Evolutionary conservation across 306 rosid species (phyloP).

Genomic region (Ammopiptanthus mongolicus): DNA sequence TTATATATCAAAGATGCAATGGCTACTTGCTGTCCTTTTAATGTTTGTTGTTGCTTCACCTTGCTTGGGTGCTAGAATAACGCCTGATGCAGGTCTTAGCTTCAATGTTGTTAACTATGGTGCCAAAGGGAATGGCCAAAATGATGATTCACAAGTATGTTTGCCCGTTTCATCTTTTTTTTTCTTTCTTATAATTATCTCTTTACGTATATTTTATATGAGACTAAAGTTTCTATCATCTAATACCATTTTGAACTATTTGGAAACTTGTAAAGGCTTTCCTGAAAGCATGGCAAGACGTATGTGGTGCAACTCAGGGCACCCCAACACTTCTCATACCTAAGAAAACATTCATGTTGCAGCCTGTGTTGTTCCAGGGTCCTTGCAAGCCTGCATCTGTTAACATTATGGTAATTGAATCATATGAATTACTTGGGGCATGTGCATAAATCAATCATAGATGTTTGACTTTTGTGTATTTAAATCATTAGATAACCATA

Average conservation of each 20-base stretch:
- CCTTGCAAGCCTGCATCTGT: slow-evolving; percentile 41
- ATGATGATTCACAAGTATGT: slow-evolving; percentile 29
- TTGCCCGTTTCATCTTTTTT: neutral
- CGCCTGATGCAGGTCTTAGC: neutral
- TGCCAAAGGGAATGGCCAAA: slow-evolving; percentile 27
- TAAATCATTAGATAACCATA: too few relatives aligned
- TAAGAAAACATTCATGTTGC: slow-evolving; percentile 34
- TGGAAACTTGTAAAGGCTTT: slow-evolving; percentile 37
- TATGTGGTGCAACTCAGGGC: slow-evolving; percentile 22
- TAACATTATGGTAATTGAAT: slow-evolving; percentile 25
- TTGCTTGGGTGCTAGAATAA: neutral
- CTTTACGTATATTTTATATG: neutral
- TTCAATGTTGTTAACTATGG: slow-evolving; percentile 32
- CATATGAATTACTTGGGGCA: too few relatives aligned
- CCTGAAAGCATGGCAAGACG: slow-evolving; percentile 42
- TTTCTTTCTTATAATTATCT: too few relatives aligned
- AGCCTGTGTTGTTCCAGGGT: slow-evolving; percentile 35
- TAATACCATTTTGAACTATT: neutral
- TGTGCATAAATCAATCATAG: too few relatives aligned
- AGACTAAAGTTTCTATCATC: neutral
- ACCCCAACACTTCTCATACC: slow-evolving; percentile 33
- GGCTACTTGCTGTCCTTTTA: neutral
- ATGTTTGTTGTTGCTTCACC: neutral
- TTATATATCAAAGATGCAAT: neutral
- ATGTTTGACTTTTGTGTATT: too few relatives aligned